Conservation (phyloP, 2,329 filamentous ascomycete species). For the Pseudonectria buxi region DNA sequence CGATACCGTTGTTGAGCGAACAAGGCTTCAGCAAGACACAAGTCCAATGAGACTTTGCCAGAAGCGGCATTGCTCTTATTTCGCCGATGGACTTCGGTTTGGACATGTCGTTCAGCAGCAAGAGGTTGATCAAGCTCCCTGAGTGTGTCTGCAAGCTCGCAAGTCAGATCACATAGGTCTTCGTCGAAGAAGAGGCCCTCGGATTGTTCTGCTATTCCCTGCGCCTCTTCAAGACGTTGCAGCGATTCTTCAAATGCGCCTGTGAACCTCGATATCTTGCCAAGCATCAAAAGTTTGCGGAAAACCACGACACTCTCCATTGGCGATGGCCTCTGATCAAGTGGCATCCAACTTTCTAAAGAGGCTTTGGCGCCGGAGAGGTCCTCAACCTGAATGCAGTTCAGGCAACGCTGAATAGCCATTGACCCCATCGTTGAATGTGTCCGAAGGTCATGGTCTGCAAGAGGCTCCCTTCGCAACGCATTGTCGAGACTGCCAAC, state of each 20-base stretch:
- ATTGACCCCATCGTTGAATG: conserved; percentile 11
- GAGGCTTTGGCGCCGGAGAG: conserved; percentile 10
- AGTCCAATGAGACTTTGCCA: conserved; percentile 12
- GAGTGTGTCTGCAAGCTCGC: conserved; percentile 15
- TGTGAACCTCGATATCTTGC: conserved; percentile 12
- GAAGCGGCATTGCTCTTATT: conserved; percentile 5
- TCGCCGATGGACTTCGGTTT: conserved; percentile 10
- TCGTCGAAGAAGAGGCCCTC: conserved; percentile 13
- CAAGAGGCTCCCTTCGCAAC: not conserved
- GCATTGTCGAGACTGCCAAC: conserved; percentile 8
- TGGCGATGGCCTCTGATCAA: conserved; percentile 7
- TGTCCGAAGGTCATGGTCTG: conserved; percentile 10
- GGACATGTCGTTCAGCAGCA: conserved; percentile 10
- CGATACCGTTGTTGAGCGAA: conserved; percentile 13
- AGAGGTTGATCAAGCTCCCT: conserved; percentile 13
- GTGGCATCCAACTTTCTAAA: conserved; percentile 11
- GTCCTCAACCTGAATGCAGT: conserved; percentile 14
- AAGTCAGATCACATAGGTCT: conserved; percentile 13
- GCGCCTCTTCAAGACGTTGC: conserved; percentile 7
- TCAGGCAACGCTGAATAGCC: conserved; percentile 12
- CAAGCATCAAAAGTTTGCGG: conserved; percentile 13
- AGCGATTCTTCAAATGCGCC: conserved; percentile 11
- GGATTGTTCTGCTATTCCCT: conserved; percentile 3
- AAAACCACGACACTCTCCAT: conserved; percentile 12
- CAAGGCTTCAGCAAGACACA: conserved; percentile 14